These are phyloP conservation scores for Aspergillus diversus DNA, from an alignment of 495 filamentous ascomycete species.

Conservation along the genomic window DNA sequence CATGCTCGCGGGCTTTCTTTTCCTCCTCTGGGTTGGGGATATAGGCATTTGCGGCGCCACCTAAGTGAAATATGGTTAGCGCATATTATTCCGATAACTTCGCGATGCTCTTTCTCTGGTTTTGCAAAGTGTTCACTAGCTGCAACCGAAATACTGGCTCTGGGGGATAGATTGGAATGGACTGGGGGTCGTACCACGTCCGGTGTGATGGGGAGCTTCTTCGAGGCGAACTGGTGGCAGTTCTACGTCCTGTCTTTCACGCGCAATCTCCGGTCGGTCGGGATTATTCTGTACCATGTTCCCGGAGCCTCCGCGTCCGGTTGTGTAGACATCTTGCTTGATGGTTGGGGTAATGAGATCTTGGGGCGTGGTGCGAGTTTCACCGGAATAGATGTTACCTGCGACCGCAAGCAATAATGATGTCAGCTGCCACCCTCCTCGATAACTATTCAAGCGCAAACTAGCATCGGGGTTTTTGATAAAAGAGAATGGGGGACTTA, in stretches of 20 bases:
- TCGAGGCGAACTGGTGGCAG: slow-evolving; percentile 53
- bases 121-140: too few species aligned
- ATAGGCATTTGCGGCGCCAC: slow-evolving; percentile 50
- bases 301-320: slow-evolving; percentile 71
- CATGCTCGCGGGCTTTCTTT: slow-evolving; percentile 38
- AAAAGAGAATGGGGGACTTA: slow-evolving; percentile 26
- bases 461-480: too few species aligned
- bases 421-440: too few species aligned
- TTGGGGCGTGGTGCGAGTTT: slow-evolving; percentile 52
- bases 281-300: slow-evolving; percentile 79
- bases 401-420: slow-evolving; percentile 13
- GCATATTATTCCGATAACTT: not conserved
- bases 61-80: slow-evolving; percentile 24
- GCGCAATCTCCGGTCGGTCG: slow-evolving; percentile 64
- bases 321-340: slow-evolving; percentile 81
- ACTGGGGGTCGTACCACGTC: slow-evolving; percentile 43
- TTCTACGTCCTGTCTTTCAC: slow-evolving; percentile 80
- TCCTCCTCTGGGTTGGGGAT: slow-evolving; percentile 46
- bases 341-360: slow-evolving; percentile 82
- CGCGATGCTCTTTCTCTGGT: not conserved
- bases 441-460: too few species aligned
- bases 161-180: not conserved
- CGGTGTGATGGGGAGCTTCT: slow-evolving; percentile 47
- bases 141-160: not conserved
- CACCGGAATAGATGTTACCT: slow-evolving; percentile 74